These are phyloP conservation scores for Lipomyces yamadae DNA, from an alignment of 805 yeast species.

Conservation along the genomic window DNA sequence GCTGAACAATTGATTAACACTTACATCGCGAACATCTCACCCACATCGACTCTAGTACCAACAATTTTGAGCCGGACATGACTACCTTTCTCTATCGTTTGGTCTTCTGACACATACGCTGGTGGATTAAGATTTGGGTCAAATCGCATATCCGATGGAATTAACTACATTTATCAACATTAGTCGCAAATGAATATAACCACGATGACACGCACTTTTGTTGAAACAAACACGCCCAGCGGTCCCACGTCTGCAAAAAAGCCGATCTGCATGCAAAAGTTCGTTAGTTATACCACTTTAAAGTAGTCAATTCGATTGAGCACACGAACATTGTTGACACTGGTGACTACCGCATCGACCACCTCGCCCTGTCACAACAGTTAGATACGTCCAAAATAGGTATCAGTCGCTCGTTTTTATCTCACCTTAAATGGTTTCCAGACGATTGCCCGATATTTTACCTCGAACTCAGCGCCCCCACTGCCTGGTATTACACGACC, in stretches of 20 bases:
- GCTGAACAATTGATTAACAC: conserved; percentile 12
- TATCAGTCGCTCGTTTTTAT: background rate
- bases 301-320: background rate
- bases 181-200: background rate
- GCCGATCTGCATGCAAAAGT: conserved; percentile 61
- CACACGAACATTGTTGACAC: conserved; percentile 66
- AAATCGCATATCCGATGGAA: conserved; percentile 90
- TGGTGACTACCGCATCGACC: conserved; percentile 93
- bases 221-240: conserved; percentile 88
- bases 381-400: background rate
- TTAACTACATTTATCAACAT: conserved; percentile 51
- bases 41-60: conserved; percentile 96
- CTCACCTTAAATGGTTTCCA: conserved; percentile 89
- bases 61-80: conserved; percentile 93
- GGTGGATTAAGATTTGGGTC: conserved; percentile 98
- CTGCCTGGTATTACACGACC: conserved; percentile 89
- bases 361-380: conserved; percentile 70
- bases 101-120: conserved; percentile 89
- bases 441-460: conserved; percentile 92
- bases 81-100: conserved; percentile 91
- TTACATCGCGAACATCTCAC: conserved; percentile 88
- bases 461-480: conserved; percentile 96
- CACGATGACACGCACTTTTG: conserved; percentile 56
- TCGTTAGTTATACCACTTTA: background rate
- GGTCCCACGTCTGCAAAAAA: conserved; percentile 99